Base-by-base conservation (phyloP, 305 asterid species). In the Coffea humblotiana region DNA sequence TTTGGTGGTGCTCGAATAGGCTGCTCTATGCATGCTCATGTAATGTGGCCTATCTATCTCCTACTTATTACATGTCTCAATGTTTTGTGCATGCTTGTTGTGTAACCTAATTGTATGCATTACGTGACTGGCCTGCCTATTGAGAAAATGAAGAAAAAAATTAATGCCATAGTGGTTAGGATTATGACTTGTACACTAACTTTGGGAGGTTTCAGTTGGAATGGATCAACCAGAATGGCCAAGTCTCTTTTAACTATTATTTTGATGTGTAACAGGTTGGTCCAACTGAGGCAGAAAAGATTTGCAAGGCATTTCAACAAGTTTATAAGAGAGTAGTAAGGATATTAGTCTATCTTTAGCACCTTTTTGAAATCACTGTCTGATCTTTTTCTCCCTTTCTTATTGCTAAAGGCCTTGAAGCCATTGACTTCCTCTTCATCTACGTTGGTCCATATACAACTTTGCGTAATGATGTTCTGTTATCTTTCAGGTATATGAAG, bases 281-380 rank as follows among this genome's bases (percentile, higher is more conserved):
- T 68, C 84, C 91, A 85, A 87, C 91, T 85, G 94, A 92, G 82
- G 97, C 97, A 45, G 97, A 92, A 81, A 86, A 68, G 67, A 89
- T 94, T 79, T 92, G 97, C 90, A 84, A 89, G 86, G 91, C 94
- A 51, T 94, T 94, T 87, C 90, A 88, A 83, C 91, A 88, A 83
- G 92, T 88, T 82, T 93, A 95, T 67, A 81, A 85, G 88, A 91
- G 86, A 86, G 91, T 93, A 69, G 98, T 95, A 87, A 92, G 97
- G 79, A 71, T 73, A 78, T 78, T 76, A 64, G 37, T 47, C 66
- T 21, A 40, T 64, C 23, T 49, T 52, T 23, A 51, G 51, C 58
- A 68, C 70, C 27, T 52, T 58, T 0, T 76, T 64, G 73, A 82
- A 71, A 64, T 40, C 76, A 54, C 9, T 78, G 3, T 76, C 29